Base-by-base conservation (phyloP, 805 yeast species). In the Dipodascus albidus region DNA sequence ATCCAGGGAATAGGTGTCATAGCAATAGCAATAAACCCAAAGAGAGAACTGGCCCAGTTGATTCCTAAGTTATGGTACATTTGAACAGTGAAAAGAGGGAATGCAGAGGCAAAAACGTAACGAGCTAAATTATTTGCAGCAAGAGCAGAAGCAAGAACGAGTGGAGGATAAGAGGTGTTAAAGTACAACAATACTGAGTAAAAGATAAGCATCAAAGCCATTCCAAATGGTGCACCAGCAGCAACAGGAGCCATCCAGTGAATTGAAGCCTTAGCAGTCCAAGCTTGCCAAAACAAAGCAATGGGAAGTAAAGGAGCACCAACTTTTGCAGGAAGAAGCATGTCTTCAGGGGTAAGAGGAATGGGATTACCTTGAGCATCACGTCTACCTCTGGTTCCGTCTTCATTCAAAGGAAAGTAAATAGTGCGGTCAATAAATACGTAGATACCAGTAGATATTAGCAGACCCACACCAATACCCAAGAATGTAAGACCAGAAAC, bases 71-170 rank as follows among this genome's bases (percentile, higher is more conserved):
- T 71, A 22, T 62, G 63, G 62, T 78, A 80, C 78, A 81, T 73
- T 55, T 73, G 76, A 35, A 68, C 64, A 2, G 82, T 77, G 62
- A 81, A 80, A 49, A 81, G 66, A 3, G 87, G 86, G 72, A 82
- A 81, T 1, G 72, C 76, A 31, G 80, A 82, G 31, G 80, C 87
- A 65, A 80, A 76, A 3, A 74, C 65, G 0, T 84, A 79, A 63
- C 86, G 72, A 50, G 78, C 63, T 53, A 81, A 76, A 1, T 85
- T 78, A 57, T 80, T 80, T 4, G 82, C 85, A 2, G 87, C 85
- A 53, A 81, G 70, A 1, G 84, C 83, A 15, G 83, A 77, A 1
- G 86, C 86, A 55, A 76, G 59, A 48, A 68, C 67, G 47, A 53
- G 62, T 63, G 83, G 80, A 52, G 87, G 84, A 69, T 88, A 88